These are phyloP conservation scores for Penicillium daleae DNA, from an alignment of 495 filamentous ascomycete genomes.

Conservation along the genomic window DNA sequence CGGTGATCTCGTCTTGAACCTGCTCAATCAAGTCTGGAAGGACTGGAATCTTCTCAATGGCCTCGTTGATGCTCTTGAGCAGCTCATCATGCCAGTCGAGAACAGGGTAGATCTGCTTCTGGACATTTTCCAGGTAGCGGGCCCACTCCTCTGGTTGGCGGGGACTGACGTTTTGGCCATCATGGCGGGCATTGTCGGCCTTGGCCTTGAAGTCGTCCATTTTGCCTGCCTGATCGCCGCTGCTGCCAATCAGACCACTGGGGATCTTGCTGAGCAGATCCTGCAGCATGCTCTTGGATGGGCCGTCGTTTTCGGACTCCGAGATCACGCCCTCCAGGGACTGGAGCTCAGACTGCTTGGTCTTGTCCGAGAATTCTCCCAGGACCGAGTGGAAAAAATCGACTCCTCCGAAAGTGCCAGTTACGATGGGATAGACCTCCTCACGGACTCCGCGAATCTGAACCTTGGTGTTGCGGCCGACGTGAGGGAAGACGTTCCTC, in stretches of 20 bases:
- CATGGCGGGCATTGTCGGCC: conserved; percentile 57
- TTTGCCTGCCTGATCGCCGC: conserved; percentile 63
- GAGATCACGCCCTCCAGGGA: conserved; percentile 77
- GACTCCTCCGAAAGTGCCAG: conserved; percentile 90
- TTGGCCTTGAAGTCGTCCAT: conserved; percentile 69
- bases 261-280: conserved; percentile 79
- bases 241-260: conserved; percentile 70
- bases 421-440: conserved; percentile 76
- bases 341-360: conserved; percentile 83
- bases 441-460: conserved; percentile 64
- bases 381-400: conserved; percentile 86
- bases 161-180: conserved; percentile 63
- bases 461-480: conserved; percentile 70
- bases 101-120: conserved; percentile 78
- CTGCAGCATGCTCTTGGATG: conserved; percentile 67
- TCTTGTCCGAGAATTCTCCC: conserved; percentile 86
- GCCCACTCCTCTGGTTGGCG: conserved; percentile 78
- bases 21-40: conserved; percentile 79
- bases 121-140: conserved; percentile 63
- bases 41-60: conserved; percentile 79
- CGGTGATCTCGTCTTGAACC: conserved; percentile 74
- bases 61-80: conserved; percentile 73
- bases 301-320: conserved; percentile 51
- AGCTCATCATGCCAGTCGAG: conserved; percentile 88
- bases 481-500: conserved; percentile 78